phyloP scores from a whole-genome alignment of 129 eudicot species.

The Smallanthus sonchifolius region DNA sequence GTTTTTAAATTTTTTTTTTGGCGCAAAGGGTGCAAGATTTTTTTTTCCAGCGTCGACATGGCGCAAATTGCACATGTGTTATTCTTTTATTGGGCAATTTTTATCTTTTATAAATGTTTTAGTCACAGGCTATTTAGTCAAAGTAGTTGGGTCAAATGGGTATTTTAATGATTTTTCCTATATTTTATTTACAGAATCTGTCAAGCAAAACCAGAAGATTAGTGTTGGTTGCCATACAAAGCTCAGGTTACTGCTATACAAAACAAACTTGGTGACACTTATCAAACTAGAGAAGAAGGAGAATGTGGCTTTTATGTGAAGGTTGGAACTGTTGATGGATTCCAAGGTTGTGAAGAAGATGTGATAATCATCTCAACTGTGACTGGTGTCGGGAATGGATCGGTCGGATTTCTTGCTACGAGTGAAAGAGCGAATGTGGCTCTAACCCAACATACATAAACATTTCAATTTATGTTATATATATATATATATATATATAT shows the following conservation, averaged over 20 bases:
- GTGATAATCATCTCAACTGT: conserved; percentile 74
- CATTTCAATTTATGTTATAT: not conserved
- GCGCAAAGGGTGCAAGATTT: no score
- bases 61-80: no score
- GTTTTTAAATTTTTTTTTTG: no score
- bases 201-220: conserved; percentile 29
- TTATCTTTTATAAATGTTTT: no score
- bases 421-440: conserved; percentile 74
- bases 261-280: conserved; percentile 27
- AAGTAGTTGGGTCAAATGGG: no score
- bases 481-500: not conserved
- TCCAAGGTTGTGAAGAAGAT: conserved; percentile 83
- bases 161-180: no score
- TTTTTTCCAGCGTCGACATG: no score
- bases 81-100: no score
- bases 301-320: conserved; percentile 38
- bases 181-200: conserved; percentile 29
- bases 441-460: conserved; percentile 38
- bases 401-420: conserved; percentile 52
- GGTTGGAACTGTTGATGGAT: conserved; percentile 58
- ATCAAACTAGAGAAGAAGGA: conserved; percentile 14
- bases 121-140: no score
- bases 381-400: conserved; percentile 35
- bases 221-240: conserved; percentile 69
- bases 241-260: conserved; percentile 64